Evolutionary conservation across 257 asterid genomes (phyloP).

Genomic region (Knoxia roxburghii): DNA sequence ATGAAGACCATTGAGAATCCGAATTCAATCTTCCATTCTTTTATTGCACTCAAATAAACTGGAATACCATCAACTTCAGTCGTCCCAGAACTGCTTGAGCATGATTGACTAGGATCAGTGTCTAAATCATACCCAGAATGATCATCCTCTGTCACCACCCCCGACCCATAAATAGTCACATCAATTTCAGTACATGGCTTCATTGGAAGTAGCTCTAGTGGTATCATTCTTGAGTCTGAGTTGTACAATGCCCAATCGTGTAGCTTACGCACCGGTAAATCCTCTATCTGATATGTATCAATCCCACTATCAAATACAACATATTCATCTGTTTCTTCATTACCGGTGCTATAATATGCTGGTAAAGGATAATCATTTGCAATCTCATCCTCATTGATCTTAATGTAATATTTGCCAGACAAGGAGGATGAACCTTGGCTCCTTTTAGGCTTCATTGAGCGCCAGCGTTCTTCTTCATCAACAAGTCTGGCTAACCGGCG

Average conservation of each 20-base stretch:
- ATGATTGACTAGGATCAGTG: slow-evolving; percentile 47
- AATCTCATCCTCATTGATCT: slow-evolving; percentile 95
- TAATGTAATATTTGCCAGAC: slow-evolving; percentile 65
- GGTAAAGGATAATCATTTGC: slow-evolving; percentile 94
- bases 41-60: slow-evolving; percentile 73
- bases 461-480: slow-evolving; percentile 84
- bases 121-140: slow-evolving; percentile 82
- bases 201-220: slow-evolving; percentile 89
- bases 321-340: slow-evolving; percentile 82
- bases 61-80: slow-evolving; percentile 72
- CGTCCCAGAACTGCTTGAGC: slow-evolving; percentile 45
- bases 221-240: slow-evolving; percentile 80
- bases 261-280: slow-evolving; percentile 74
- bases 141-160: slow-evolving; percentile 78
- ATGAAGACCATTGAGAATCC: slow-evolving; percentile 79
- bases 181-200: slow-evolving; percentile 90
- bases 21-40: slow-evolving; percentile 94
- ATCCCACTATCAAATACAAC: slow-evolving; percentile 62
- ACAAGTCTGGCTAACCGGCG: slow-evolving; percentile 65
- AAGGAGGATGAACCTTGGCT: slow-evolving; percentile 40
- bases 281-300: slow-evolving; percentile 49
- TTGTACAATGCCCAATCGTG: slow-evolving; percentile 93
- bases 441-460: slow-evolving; percentile 68
- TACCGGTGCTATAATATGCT: slow-evolving; percentile 66
- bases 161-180: slow-evolving; percentile 85